Conservation (phyloP, 345 rosid species). For the Euphorbia tirucalli region DNA sequence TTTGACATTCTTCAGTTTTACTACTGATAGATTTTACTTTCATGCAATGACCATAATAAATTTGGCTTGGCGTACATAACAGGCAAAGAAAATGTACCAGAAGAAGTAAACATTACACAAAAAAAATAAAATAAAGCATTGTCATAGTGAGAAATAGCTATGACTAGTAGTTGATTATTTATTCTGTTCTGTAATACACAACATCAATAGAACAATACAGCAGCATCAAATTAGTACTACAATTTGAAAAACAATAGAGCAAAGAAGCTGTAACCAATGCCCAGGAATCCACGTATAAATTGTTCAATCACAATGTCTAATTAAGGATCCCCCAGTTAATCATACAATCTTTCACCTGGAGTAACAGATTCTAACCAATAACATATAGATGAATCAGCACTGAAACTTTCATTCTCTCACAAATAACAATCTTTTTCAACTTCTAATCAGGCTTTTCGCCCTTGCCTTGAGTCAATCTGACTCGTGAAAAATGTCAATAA, state of each 20-base stretch:
- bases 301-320: neutral
- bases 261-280: neutral
- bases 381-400: neutral
- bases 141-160: neutral
- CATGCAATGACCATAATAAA: neutral
- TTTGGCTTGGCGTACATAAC: neutral
- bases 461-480: neutral
- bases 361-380: neutral
- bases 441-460: neutral
- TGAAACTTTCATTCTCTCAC: neutral
- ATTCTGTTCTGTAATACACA: neutral
- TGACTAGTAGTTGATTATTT: neutral
- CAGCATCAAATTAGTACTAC: neutral
- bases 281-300: neutral
- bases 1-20: neutral
- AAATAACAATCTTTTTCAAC: neutral
- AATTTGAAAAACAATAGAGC: neutral
- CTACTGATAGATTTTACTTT: neutral
- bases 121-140: neutral
- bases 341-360: neutral
- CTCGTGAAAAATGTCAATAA: neutral
- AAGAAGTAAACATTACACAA: neutral
- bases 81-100: neutral
- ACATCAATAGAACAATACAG: neutral
- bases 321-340: neutral